Evolutionary conservation across 1,284 basidiomycete genomes (phyloP).

Genomic region (Irpex rosettiformis): DNA sequence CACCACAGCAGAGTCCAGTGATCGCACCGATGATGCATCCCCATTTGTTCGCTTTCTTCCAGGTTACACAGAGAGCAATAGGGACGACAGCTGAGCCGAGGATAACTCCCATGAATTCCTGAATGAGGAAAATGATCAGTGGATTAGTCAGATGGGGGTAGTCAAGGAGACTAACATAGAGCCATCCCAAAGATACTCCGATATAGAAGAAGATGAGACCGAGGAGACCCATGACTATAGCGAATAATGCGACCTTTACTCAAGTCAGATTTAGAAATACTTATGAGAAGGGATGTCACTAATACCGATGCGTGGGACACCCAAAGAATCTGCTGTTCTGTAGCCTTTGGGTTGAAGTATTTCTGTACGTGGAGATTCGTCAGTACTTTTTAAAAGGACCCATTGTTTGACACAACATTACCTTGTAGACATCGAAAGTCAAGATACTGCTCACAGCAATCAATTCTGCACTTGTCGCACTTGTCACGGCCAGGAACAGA

Average conservation of each 20-base stretch:
- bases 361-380: constrained; percentile 26
- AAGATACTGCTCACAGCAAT: constrained; percentile 82
- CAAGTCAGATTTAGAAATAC: background rate
- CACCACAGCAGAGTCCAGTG: constrained; percentile 65
- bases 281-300: background rate
- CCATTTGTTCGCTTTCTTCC: constrained; percentile 80
- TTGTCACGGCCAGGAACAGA: constrained; percentile 83
- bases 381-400: no score
- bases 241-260: constrained; percentile 65
- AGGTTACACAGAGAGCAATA: constrained; percentile 80
- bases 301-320: constrained; percentile 43
- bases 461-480: constrained; percentile 84
- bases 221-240: constrained; percentile 76
- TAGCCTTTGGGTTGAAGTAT: constrained; percentile 58
- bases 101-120: constrained; percentile 83
- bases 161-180: constrained; percentile 54
- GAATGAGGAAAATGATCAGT: background rate
- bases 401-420: constrained; percentile 14
- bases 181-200: constrained; percentile 87
- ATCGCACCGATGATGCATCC: constrained; percentile 76
- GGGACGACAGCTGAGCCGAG: constrained; percentile 86
- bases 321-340: constrained; percentile 53
- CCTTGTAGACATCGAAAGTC: constrained; percentile 76
- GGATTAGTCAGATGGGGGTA: background rate
- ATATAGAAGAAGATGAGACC: constrained; percentile 88